Conservation (phyloP, 2,329 filamentous ascomycete species). For the Ascochyta lentis region DNA sequence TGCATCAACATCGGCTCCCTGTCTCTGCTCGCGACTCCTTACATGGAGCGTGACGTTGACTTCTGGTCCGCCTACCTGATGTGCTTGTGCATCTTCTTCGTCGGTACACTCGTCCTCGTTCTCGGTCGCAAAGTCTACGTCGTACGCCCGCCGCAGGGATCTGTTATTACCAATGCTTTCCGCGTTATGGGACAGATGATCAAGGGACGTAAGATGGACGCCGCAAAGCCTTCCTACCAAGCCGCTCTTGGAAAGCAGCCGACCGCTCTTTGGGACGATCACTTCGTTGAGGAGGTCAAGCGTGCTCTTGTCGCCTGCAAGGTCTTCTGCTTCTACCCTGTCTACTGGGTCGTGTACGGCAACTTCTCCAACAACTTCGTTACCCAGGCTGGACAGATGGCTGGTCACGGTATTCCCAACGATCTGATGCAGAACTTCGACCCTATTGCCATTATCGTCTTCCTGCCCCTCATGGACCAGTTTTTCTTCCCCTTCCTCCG, state of each 20-base stretch:
- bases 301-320: constrained; percentile 71
- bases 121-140: constrained; percentile 48
- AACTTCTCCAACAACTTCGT: constrained; percentile 56
- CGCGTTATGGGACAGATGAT: constrained; percentile 65
- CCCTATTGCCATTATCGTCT: constrained; percentile 55
- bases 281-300: constrained; percentile 76
- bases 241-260: constrained; percentile 57
- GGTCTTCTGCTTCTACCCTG: constrained; percentile 63
- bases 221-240: constrained; percentile 71
- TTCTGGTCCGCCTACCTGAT: constrained; percentile 74
- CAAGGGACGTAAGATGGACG: constrained; percentile 62
- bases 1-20: constrained; percentile 77
- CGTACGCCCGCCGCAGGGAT: constrained; percentile 49
- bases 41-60: constrained; percentile 72
- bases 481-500: constrained; percentile 53
- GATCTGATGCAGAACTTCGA: constrained; percentile 59
- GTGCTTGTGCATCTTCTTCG: constrained; percentile 69
- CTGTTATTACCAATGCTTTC: constrained; percentile 57
- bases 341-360: constrained; percentile 56
- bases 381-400: constrained; percentile 54
- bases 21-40: constrained; percentile 71
- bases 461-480: constrained; percentile 54
- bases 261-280: constrained; percentile 67
- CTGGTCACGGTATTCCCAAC: constrained; percentile 55
- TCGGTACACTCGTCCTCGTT: constrained; percentile 63